Conservation (phyloP, 768 basidiomycete genomes). For the Rhodocollybia butyracea region DNA sequence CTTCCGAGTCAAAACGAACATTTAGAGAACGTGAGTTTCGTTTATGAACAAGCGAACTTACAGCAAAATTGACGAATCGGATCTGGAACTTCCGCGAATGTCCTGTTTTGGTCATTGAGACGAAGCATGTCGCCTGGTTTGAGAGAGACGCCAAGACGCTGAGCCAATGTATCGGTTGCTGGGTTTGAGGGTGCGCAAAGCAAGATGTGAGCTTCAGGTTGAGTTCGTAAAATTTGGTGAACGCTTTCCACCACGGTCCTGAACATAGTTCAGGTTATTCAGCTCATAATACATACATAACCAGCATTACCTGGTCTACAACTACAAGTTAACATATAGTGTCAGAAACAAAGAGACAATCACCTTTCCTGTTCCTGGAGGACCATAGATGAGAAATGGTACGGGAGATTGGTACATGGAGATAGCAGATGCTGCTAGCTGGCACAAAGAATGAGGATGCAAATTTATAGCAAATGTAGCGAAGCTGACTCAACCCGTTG, state of each 20-base stretch:
- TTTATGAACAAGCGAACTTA: slow-evolving; percentile 17
- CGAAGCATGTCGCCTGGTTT: slow-evolving; percentile 42
- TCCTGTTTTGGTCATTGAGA: slow-evolving; percentile 45
- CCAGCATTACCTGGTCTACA: neutral
- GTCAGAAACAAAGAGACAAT: neutral
- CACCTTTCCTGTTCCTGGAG: slow-evolving; percentile 53
- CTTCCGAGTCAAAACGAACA: slow-evolving; percentile 22
- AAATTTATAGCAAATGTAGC: neutral
- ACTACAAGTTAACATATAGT: neutral
- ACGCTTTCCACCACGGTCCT: slow-evolving; percentile 50
- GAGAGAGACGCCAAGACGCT: slow-evolving; percentile 35
- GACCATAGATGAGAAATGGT: slow-evolving; percentile 46
- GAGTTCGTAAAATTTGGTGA: slow-evolving; percentile 44
- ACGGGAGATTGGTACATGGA: slow-evolving; percentile 41
- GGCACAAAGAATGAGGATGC: neutral
- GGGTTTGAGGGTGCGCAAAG: slow-evolving; percentile 51
- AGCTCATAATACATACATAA: neutral
- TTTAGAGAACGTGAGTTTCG: neutral
- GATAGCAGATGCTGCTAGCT: slow-evolving; percentile 43
- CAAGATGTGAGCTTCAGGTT: slow-evolving; percentile 44
- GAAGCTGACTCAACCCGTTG: slow-evolving; percentile 32
- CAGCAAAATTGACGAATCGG: slow-evolving; percentile 46
- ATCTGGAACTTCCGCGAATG: slow-evolving; percentile 47
- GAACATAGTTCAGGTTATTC: neutral
- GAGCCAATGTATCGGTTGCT: slow-evolving; percentile 46